Evolutionary conservation across 2,329 filamentous ascomycete species (phyloP).

Genomic region (Cadophora luteo-olivacea): DNA sequence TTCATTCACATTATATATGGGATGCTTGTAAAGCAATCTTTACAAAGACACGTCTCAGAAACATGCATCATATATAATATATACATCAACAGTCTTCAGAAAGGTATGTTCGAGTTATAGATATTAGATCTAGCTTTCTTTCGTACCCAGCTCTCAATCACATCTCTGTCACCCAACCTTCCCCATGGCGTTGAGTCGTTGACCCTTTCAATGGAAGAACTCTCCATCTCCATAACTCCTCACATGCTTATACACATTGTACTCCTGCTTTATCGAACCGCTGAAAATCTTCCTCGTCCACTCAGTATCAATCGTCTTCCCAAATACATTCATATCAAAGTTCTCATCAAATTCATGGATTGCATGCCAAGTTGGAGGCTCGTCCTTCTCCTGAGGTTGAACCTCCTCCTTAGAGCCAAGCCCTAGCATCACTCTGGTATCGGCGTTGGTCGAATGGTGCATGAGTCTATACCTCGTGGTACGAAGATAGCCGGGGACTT

Average conservation of each 20-base stretch:
- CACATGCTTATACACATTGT: background rate
- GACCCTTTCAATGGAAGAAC: background rate
- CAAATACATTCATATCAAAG: background rate
- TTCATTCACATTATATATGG: too few species aligned
- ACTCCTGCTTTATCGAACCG: background rate
- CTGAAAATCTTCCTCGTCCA: conserved; percentile 4
- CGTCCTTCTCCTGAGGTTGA: background rate
- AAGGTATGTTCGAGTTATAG: too few species aligned
- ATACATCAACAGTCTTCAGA: too few species aligned
- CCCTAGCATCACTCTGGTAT: background rate
- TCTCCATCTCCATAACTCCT: conserved; percentile 8
- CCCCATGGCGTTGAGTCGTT: background rate
- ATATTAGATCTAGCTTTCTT: background rate
- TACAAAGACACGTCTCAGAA: too few species aligned
- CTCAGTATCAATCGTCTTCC: background rate
- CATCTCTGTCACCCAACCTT: background rate
- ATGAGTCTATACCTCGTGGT: conserved; percentile 3
- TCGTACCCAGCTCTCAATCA: background rate
- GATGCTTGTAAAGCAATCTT: too few species aligned
- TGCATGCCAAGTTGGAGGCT: conserved; percentile 5
- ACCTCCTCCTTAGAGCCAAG: background rate
- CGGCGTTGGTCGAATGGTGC: conserved; percentile 2
- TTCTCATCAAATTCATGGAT: conserved; percentile 4
- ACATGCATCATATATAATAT: too few species aligned
- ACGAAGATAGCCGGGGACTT: background rate